phyloP scores from a whole-genome alignment of 2,329 filamentous ascomycete species.

The Aspergillus persii region DNA sequence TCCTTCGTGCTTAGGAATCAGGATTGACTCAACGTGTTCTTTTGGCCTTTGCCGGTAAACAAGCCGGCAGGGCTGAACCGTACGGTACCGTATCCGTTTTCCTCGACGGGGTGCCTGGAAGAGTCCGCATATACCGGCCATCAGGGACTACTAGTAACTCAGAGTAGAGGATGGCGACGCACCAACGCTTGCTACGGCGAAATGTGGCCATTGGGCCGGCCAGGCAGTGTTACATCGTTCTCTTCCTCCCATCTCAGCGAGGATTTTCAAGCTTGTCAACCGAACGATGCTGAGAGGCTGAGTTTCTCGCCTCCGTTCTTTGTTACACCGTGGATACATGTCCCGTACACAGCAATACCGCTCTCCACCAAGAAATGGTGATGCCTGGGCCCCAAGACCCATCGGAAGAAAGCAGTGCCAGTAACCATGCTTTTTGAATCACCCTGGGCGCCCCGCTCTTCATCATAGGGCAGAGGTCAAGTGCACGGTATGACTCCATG shows the following conservation, averaged over 20 bases:
- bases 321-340: background rate
- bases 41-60: constrained; percentile 16
- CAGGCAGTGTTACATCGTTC: background rate
- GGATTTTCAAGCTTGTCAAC: background rate
- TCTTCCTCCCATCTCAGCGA: background rate
- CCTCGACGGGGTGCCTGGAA: no score
- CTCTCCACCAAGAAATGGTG: constrained; percentile 10
- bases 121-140: no score
- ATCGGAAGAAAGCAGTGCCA: background rate
- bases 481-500: no score
- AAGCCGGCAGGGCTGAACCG: constrained; percentile 22
- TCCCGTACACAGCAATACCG: background rate
- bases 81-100: constrained; percentile 6
- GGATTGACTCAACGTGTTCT: constrained; percentile 25
- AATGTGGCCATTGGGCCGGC: no score
- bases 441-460: background rate
- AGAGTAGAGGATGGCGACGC: background rate
- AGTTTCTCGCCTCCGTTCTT: background rate
- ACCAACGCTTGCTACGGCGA: no score
- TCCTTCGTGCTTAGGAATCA: background rate
- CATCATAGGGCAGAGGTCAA: background rate
- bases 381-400: constrained; percentile 12
- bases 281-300: background rate
- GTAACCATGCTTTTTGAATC: background rate
- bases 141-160: no score